Evolutionary conservation across 345 rosid species (phyloP).

Genomic region (Boechera divaricarpa): DNA sequence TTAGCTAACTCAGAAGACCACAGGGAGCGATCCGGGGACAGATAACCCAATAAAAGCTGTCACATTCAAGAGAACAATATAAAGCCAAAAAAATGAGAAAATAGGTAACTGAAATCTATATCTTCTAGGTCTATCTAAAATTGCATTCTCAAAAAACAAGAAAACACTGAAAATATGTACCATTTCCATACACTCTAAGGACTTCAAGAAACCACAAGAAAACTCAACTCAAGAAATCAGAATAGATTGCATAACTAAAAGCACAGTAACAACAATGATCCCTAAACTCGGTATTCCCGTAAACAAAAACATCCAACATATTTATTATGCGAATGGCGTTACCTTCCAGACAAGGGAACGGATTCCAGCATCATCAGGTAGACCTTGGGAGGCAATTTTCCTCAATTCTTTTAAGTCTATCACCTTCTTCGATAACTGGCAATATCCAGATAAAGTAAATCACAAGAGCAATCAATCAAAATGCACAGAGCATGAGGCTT

Average conservation of each 20-base stretch:
- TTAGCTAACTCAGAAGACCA: conserved; percentile 87
- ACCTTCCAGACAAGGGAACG: conserved; percentile 98
- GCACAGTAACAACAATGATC: conserved; percentile 8
- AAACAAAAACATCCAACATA: not conserved
- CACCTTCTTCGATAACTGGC: conserved; percentile 81
- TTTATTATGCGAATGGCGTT: not conserved
- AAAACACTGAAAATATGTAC: not conserved
- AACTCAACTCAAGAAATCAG: conserved; percentile 8
- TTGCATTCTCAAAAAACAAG: not conserved
- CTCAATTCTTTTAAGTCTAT: conserved; percentile 78
- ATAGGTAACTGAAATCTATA: not conserved
- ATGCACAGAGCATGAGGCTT: not conserved
- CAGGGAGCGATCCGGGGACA: conserved; percentile 77
- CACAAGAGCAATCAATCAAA: conserved; percentile 17
- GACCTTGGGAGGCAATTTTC: conserved; percentile 79
- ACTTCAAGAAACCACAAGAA: not conserved
- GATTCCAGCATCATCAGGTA: conserved; percentile 85
- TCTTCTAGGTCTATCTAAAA: not conserved
- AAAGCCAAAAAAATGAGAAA: too few relatives aligned
- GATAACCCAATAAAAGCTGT: conserved; percentile 86
- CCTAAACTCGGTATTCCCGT: not conserved
- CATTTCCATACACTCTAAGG: not conserved
- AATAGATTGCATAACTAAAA: conserved; percentile 6
- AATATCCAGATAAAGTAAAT: not conserved
- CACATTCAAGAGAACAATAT: conserved; percentile 31